phyloP scores from a whole-genome alignment of 2,329 filamentous ascomycete genomes.

The Talaromyces atroroseus region DNA sequence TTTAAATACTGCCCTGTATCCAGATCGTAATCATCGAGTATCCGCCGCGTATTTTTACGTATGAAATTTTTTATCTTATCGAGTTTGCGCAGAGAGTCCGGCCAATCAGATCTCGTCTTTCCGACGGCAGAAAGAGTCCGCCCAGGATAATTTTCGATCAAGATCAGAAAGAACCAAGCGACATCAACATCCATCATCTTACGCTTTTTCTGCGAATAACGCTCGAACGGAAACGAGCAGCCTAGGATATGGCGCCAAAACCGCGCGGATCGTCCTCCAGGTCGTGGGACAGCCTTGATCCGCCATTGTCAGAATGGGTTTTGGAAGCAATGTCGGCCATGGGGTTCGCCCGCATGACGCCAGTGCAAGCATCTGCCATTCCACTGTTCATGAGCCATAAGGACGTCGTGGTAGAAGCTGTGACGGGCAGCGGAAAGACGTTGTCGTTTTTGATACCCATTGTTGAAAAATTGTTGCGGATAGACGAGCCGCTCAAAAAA shows the following conservation, averaged over 20 bases:
- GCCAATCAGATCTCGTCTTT: not conserved
- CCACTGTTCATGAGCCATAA: slow-evolving; percentile 85
- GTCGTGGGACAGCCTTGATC: slow-evolving; percentile 64
- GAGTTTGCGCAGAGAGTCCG: not conserved
- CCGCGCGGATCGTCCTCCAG: slow-evolving; percentile 43
- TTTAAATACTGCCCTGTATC: not conserved
- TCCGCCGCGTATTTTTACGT: not conserved
- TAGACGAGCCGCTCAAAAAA: slow-evolving; percentile 77
- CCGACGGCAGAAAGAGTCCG: slow-evolving; percentile 11
- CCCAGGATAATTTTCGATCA: slow-evolving; percentile 11
- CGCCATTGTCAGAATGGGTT: slow-evolving; percentile 73
- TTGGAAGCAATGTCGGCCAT: slow-evolving; percentile 76
- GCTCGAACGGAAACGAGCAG: not conserved
- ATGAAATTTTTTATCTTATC: slow-evolving; percentile 15
- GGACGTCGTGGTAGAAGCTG: slow-evolving; percentile 87
- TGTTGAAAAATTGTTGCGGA: slow-evolving; percentile 71
- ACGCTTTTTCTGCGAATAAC: not conserved
- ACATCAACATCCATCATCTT: not conserved
- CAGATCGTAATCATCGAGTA: not conserved
- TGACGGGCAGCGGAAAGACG: slow-evolving; percentile 88
- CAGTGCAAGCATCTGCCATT: slow-evolving; percentile 88
- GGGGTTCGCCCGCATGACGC: slow-evolving; percentile 83
- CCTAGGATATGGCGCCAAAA: slow-evolving; percentile 31
- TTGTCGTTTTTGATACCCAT: slow-evolving; percentile 79
- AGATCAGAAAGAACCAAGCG: not conserved